These are phyloP conservation scores for Rutidosis leptorrhynchoides DNA, from an alignment of 129 eudicot species.

Conservation along the genomic window DNA sequence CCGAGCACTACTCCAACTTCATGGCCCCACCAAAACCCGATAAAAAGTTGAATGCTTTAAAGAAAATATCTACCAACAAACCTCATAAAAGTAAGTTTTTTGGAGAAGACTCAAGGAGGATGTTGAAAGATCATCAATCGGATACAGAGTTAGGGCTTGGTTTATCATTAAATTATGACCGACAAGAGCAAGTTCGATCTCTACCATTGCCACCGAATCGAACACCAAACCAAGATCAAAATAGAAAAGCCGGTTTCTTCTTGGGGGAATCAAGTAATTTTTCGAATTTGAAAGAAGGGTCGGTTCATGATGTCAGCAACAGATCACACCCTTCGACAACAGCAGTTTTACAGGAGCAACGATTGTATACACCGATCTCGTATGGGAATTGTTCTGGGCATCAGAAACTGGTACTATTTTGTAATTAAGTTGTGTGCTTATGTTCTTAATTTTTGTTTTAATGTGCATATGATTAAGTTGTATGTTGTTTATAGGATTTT, in stretches of 20 bases:
- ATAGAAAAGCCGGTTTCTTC: slow-evolving; percentile 28
- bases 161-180: slow-evolving; percentile 47
- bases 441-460: not conserved
- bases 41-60: slow-evolving; percentile 27
- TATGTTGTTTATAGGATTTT: slow-evolving; percentile 41
- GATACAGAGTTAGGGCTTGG: slow-evolving; percentile 40
- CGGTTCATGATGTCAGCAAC: slow-evolving; percentile 39
- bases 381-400: slow-evolving; percentile 36
- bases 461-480: not conserved
- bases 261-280: slow-evolving; percentile 35
- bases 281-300: slow-evolving; percentile 27
- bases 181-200: slow-evolving; percentile 12
- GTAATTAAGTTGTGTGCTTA: slow-evolving; percentile 3
- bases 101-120: slow-evolving; percentile 32
- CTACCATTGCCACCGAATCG: slow-evolving; percentile 15
- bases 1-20: slow-evolving; percentile 26
- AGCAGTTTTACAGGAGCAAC: slow-evolving; percentile 14
- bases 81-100: slow-evolving; percentile 19
- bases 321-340: slow-evolving; percentile 11
- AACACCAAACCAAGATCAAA: slow-evolving; percentile 20
- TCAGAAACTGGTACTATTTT: slow-evolving; percentile 38
- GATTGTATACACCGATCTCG: slow-evolving; percentile 21
- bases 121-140: slow-evolving; percentile 14
- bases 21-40: slow-evolving; percentile 38
- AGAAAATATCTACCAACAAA: slow-evolving; percentile 23